These are phyloP conservation scores for Capsicum rhomboideum DNA, from an alignment of 257 asterid species.

Conservation along the genomic window DNA sequence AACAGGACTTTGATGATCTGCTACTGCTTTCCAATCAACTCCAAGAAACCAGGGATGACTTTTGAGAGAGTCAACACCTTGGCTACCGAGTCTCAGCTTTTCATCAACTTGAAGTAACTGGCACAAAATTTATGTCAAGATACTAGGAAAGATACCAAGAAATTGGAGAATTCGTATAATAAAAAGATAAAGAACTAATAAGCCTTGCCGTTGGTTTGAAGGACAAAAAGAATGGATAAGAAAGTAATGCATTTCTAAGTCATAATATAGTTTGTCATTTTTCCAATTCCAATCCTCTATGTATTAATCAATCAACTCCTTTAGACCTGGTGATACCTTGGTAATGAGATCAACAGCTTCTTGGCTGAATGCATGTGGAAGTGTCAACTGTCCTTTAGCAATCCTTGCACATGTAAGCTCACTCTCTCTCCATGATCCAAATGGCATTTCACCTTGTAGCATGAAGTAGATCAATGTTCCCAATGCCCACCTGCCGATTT, in stretches of 20 bases:
- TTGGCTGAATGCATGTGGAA: slow-evolving; percentile 56
- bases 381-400: slow-evolving; percentile 75
- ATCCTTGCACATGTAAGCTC: slow-evolving; percentile 84
- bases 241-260: neutral
- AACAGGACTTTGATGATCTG: slow-evolving; percentile 25
- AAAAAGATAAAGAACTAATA: neutral
- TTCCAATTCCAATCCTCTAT: neutral
- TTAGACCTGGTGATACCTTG: slow-evolving; percentile 39
- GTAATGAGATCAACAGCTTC: slow-evolving; percentile 74
- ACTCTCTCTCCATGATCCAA: slow-evolving; percentile 95
- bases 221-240: neutral
- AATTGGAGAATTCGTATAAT: neutral
- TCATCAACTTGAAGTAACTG: slow-evolving; percentile 89
- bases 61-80: slow-evolving; percentile 59
- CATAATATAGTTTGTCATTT: neutral
- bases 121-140: neutral
- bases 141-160: neutral
- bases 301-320: neutral
- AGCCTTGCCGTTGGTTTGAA: neutral
- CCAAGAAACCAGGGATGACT: slow-evolving; percentile 74
- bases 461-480: slow-evolving; percentile 88
- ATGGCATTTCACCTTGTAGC: slow-evolving; percentile 96
- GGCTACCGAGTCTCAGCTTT: slow-evolving; percentile 72
- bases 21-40: slow-evolving; percentile 66
- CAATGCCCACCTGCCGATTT: slow-evolving; percentile 75